Base-by-base conservation (phyloP, 768 basidiomycete genomes). In the Mycena venus region DNA sequence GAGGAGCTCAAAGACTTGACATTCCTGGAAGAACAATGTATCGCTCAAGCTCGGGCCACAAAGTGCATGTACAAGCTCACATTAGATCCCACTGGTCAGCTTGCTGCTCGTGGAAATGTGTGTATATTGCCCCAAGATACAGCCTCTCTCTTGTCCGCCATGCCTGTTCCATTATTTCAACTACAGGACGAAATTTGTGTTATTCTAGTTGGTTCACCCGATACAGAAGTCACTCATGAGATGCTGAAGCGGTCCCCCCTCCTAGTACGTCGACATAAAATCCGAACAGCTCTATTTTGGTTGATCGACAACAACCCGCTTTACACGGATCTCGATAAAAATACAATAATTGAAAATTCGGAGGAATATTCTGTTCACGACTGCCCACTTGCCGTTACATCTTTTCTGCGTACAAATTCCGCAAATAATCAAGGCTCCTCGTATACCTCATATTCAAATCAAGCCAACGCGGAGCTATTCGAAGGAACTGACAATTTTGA, bases 21-120 rank as follows among this genome's bases (percentile, higher is more conserved):
- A 15, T 77, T 75, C 44, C 19, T 79, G 25, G 76, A 79, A 67
- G 78, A 79, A 44, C 74, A 78, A 66, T 79, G 78, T 53, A 79
- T 76, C 34, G 70, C n/a, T n/a, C n/a, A n/a, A n/a, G n/a, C n/a
- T n/a, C n/a, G n/a, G n/a, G n/a, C n/a, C n/a, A n/a, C n/a, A n/a
- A n/a, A n/a, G n/a, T n/a, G n/a, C n/a, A n/a, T n/a, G n/a, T n/a
- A n/a, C n/a, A n/a, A n/a, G n/a, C 53, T 79, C 32, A 21, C 64
- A 38, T n/a, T 71, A 1, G 77, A 74, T 7, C 74, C 76, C n/a
- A 25, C 68, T 4, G 74, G 77, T 29, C 78, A 79, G 60, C 70
- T 76, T 65, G 77, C 77, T 38, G 68, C 77, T 40, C 73, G 73
- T 19, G 78, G 78, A 29, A 79, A 79, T 69, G 77, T 74, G 11